Conservation (phyloP, 805 yeast genomes). For the Saccharomycopsis fibuligera region DNA sequence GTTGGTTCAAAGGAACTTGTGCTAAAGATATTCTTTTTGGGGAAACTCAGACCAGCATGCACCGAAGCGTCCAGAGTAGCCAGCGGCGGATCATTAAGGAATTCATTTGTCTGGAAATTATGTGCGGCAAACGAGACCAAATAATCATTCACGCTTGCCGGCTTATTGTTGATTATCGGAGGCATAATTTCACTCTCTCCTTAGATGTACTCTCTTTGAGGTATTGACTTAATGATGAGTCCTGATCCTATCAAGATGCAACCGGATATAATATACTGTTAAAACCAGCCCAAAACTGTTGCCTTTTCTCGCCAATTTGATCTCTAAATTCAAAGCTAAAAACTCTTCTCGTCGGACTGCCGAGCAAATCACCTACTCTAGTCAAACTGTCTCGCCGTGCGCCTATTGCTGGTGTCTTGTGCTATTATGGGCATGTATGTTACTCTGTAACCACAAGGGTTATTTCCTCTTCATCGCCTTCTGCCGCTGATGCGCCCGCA, state of each 20-base stretch:
- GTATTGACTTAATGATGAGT: too few relatives aligned
- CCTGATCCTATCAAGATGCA: too few relatives aligned
- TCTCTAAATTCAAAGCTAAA: background rate
- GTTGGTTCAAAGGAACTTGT: background rate
- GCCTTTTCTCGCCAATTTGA: background rate
- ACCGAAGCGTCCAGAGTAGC: background rate
- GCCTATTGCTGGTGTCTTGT: background rate
- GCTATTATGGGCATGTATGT: background rate
- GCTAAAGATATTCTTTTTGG: background rate
- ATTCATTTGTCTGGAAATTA: background rate
- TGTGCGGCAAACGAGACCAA: background rate
- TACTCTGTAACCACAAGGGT: background rate
- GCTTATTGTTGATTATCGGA: background rate
- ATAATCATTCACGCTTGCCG: background rate
- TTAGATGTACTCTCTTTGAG: too few relatives aligned
- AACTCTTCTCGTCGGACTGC: background rate
- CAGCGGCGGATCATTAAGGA: background rate
- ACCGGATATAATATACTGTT: background rate
- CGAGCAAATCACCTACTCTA: too few relatives aligned
- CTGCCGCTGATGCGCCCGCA: too few relatives aligned
- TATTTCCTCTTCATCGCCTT: background rate
- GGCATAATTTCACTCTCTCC: background rate
- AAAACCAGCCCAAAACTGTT: background rate
- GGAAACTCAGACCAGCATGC: background rate
- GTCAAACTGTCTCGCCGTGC: background rate